phyloP scores from a whole-genome alignment of 192 early-diverging fungal genomes.

The Glomus cerebriforme region DNA sequence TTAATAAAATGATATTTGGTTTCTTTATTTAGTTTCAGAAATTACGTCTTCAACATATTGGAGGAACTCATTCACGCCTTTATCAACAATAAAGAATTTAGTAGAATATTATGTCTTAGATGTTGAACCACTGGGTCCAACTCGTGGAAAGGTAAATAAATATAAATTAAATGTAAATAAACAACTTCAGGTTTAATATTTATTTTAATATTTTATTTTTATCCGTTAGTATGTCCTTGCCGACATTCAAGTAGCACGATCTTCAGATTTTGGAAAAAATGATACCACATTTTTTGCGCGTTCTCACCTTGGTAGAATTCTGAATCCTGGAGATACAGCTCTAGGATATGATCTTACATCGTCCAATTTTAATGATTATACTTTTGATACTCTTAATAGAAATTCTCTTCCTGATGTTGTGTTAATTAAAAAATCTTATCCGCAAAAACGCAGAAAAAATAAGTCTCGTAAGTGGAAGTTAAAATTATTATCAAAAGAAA shows the following conservation, averaged over 20 bases:
- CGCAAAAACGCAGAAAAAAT: conserved; percentile 84
- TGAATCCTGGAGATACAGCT: conserved; percentile 89
- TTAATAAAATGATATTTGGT: background rate
- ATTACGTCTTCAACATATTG: conserved; percentile 78
- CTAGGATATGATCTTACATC: conserved; percentile 88
- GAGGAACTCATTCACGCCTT: conserved; percentile 76
- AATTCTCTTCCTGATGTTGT: conserved; percentile 84
- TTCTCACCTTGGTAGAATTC: conserved; percentile 88
- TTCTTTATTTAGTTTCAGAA: conserved; percentile 57
- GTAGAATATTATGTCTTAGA: conserved; percentile 96
- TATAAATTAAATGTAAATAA: background rate
- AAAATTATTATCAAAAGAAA: conserved; percentile 83
- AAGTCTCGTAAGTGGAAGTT: conserved; percentile 91
- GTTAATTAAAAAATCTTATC: conserved; percentile 90
- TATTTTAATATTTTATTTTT: background rate
- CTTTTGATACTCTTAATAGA: conserved; percentile 72
- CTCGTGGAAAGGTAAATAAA: conserved; percentile 56
- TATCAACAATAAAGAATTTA: conserved; percentile 79
- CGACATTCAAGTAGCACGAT: conserved; percentile 82
- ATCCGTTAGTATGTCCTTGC: conserved; percentile 65
- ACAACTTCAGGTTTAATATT: background rate
- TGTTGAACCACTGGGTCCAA: conserved; percentile 79
- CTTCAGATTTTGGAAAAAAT: conserved; percentile 78
- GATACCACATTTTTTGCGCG: conserved; percentile 86
- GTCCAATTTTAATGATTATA: conserved; percentile 89